Evolutionary conservation across 371 early-diverging fungal genomes (phyloP).

Genomic region (Haplosporangium sp.): DNA sequence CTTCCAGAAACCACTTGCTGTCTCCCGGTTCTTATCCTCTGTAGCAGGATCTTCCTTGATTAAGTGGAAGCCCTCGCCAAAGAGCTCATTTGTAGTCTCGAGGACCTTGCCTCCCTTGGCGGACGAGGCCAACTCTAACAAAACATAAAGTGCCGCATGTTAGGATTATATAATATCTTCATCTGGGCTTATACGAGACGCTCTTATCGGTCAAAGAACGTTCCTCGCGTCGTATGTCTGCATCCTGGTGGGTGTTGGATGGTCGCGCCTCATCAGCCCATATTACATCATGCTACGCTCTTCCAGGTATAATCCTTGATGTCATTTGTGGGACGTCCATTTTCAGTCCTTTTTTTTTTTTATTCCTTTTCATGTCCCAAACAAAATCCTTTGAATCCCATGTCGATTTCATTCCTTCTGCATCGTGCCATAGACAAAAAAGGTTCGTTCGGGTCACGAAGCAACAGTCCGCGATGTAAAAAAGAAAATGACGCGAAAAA

Average conservation of each 20-base stretch:
- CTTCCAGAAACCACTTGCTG: conserved; percentile 51
- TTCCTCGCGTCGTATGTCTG: no score
- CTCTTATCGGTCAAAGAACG: no score
- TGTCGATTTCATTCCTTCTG: no score
- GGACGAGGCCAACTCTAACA: conserved; percentile 74
- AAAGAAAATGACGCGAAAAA: not conserved
- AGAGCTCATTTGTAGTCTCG: conserved; percentile 83
- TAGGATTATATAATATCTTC: not conserved
- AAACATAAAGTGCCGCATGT: not conserved
- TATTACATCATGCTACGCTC: no score
- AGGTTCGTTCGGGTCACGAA: conserved; percentile 1
- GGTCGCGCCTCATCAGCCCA: no score
- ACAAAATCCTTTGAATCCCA: no score
- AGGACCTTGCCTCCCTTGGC: conserved; percentile 76
- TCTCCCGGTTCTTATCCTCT: conserved; percentile 53
- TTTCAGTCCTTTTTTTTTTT: no score
- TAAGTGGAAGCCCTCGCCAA: conserved; percentile 82
- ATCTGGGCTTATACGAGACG: not conserved
- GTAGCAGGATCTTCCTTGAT: conserved; percentile 76
- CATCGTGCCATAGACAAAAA: not conserved
- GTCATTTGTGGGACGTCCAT: no score
- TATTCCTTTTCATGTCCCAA: no score
- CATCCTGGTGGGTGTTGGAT: no score
- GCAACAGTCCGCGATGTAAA: not conserved
- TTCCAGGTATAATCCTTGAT: no score